Conservation (phyloP, 805 yeast genomes). For the Hanseniaspora thailandica region DNA sequence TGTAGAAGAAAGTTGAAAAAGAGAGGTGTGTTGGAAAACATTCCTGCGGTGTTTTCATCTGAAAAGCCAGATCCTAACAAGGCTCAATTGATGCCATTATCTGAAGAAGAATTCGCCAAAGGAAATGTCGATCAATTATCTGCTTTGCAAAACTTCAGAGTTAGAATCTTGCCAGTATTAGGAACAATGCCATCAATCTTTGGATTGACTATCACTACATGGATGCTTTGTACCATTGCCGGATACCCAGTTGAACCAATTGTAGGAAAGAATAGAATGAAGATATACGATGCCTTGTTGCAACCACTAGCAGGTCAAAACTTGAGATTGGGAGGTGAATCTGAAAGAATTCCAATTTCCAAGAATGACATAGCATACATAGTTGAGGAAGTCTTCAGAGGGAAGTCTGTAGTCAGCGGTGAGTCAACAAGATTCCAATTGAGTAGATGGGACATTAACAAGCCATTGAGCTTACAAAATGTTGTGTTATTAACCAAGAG, state of each 20-base stretch:
- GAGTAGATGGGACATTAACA: conserved; percentile 69
- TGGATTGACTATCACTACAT: conserved; percentile 81
- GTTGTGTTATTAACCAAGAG: conserved; percentile 80
- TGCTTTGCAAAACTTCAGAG: conserved; percentile 81
- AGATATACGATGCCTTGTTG: conserved; percentile 70
- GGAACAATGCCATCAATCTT: conserved; percentile 97
- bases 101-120: conserved; percentile 65
- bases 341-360: conserved; percentile 66
- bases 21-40: conserved; percentile 61
- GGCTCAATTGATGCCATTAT: conserved; percentile 74
- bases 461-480: conserved; percentile 59
- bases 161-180: conserved; percentile 84
- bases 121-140: conserved; percentile 81
- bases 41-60: conserved; percentile 82
- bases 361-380: conserved; percentile 66
- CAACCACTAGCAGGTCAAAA: conserved; percentile 82
- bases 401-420: conserved; percentile 79
- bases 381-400: conserved; percentile 84
- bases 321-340: conserved; percentile 58
- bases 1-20: conserved; percentile 76
- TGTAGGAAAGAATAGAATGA: conserved; percentile 79
- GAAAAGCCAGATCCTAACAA: conserved; percentile 95
- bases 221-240: conserved; percentile 62
- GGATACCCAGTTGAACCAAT: conserved; percentile 87
- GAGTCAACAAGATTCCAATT: conserved; percentile 68